Conservation (phyloP, 2,329 filamentous ascomycete species). For the Didymella sp. region DNA sequence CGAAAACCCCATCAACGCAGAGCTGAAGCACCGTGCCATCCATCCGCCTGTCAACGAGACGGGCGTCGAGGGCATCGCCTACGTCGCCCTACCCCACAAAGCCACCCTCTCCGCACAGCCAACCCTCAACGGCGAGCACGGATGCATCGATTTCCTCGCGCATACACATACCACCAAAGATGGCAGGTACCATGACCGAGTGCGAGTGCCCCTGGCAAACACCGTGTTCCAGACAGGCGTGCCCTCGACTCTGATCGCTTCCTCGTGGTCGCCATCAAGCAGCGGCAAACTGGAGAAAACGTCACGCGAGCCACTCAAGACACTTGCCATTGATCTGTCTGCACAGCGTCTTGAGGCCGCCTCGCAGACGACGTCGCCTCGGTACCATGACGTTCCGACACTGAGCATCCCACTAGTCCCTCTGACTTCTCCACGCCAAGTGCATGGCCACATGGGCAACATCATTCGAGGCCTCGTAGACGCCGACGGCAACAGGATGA, state of each 20-base stretch:
- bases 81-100: conserved; percentile 27
- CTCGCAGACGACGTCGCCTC: neutral
- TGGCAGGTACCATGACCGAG: conserved; percentile 14
- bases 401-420: conserved; percentile 64
- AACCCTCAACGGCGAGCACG: neutral
- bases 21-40: neutral
- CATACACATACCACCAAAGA: conserved; percentile 7
- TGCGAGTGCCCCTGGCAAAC: conserved; percentile 74
- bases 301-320: neutral
- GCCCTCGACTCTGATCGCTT: conserved; percentile 37
- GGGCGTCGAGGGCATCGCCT: conserved; percentile 47
- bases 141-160: conserved; percentile 35
- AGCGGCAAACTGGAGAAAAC: neutral
- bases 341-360: neutral
- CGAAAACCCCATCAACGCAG: neutral
- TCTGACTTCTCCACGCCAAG: conserved; percentile 67
- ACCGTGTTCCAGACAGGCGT: conserved; percentile 77
- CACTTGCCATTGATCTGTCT: conserved; percentile 6
- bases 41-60: conserved; percentile 28
- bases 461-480: conserved; percentile 72
- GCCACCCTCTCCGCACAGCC: neutral
- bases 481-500: conserved; percentile 53
- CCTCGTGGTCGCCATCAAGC: conserved; percentile 31
- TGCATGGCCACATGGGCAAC: conserved; percentile 76
- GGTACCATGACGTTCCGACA: conserved; percentile 19